Percentiles rank a stretch among this genome's conserved stretches.
These are phyloP conservation scores for Zhuliangozyma parablackwelliae DNA, from an alignment of 1,139 yeast species.

Conservation along the genomic window DNA sequence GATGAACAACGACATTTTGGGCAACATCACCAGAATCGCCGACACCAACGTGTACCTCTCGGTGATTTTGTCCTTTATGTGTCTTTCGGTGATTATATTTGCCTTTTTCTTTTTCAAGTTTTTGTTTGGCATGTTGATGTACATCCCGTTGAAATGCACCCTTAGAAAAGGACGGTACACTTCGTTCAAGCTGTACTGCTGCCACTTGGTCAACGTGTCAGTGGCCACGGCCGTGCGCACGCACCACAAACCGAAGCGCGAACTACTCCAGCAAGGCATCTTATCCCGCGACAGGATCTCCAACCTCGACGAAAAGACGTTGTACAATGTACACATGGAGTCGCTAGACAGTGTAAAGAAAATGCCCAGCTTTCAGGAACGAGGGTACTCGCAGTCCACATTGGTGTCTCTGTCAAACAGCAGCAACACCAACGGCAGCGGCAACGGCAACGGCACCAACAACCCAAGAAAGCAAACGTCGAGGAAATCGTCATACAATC, in stretches of 20 bases:
- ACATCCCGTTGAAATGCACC: slow-evolving; percentile 52
- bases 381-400: not conserved
- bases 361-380: not conserved
- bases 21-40: slow-evolving; percentile 58
- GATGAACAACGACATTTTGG: slow-evolving; percentile 39
- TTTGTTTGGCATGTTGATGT: slow-evolving; percentile 50
- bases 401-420: not conserved
- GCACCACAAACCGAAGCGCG: slow-evolving; percentile 40
- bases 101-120: slow-evolving; percentile 61
- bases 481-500: not conserved
- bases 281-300: slow-evolving; percentile 13
- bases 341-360: not conserved
- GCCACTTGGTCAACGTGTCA: slow-evolving; percentile 49
- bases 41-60: slow-evolving; percentile 60
- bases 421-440: too few relatives aligned
- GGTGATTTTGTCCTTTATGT: slow-evolving; percentile 67
- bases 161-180: slow-evolving; percentile 28
- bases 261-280: slow-evolving; percentile 30
- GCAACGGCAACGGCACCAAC: too few relatives aligned
- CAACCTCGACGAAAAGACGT: slow-evolving; percentile 5
- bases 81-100: slow-evolving; percentile 75
- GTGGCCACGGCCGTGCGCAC: slow-evolving; percentile 49
- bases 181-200: slow-evolving; percentile 55
- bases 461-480: slow-evolving; percentile 1
- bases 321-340: slow-evolving; percentile 2